Percentiles rank a stretch among this genome's conserved stretches.
phyloP scores from a whole-genome alignment of 257 asterid species.

The Linderniella brevidens region DNA sequence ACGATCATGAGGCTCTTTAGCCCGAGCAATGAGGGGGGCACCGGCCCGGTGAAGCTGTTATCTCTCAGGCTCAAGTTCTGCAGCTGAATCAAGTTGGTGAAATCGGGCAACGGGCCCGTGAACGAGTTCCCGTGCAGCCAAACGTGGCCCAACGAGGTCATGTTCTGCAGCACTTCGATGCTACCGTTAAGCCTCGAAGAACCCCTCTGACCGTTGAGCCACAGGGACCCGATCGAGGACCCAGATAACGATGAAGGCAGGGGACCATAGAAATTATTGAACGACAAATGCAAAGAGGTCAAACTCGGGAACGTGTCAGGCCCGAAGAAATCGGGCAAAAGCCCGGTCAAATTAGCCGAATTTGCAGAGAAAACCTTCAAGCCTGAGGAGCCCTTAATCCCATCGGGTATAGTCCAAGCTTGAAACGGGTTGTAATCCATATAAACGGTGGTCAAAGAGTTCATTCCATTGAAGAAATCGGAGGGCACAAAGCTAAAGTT shows the following conservation, averaged over 20 bases:
- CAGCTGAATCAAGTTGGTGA: conserved; percentile 23
- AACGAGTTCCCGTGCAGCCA: conserved; percentile 56
- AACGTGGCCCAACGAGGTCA: conserved; percentile 30
- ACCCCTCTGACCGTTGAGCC: conserved; percentile 50
- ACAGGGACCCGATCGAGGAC: conserved; percentile 30
- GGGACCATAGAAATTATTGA: conserved; percentile 46
- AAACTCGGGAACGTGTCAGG: conserved; percentile 26
- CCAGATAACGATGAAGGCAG: conserved; percentile 40
- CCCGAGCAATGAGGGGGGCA: conserved; percentile 37
- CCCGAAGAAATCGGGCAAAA: conserved; percentile 43
- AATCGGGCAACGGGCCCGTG: conserved; percentile 54
- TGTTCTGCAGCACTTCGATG: conserved; percentile 31
- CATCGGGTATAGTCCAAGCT: conserved; percentile 44
- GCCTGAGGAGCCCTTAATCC: conserved; percentile 23
- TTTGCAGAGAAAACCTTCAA: conserved; percentile 45
- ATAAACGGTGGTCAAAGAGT: conserved; percentile 24
- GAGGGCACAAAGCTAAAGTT: conserved; percentile 42
- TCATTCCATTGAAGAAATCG: conserved; percentile 73
- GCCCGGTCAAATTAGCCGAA: conserved; percentile 32
- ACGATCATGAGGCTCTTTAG: conserved; percentile 26
- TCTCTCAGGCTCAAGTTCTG: conserved; percentile 41
- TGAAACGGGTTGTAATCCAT: conserved; percentile 47
- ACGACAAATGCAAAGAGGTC: conserved; percentile 23
- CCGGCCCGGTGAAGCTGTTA: conserved; percentile 48
- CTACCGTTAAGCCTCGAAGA: conserved; percentile 34